Evolutionary conservation across 192 early-diverging fungal genomes (phyloP).

Genomic region (Tieghemiomyces parasiticus): DNA sequence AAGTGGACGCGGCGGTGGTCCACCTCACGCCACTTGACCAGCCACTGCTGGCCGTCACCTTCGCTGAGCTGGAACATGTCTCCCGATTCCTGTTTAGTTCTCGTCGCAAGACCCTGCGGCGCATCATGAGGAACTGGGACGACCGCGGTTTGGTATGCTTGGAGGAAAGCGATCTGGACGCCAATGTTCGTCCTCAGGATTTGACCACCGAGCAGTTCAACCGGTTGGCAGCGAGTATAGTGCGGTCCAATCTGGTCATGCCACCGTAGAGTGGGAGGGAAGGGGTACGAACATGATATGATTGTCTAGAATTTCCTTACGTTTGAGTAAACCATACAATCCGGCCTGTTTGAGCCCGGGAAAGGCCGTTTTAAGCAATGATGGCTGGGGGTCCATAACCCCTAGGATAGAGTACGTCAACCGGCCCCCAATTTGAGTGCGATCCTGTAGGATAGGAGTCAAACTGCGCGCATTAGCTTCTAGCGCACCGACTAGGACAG

Average conservation of each 20-base stretch:
- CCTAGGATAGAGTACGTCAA: too few species aligned
- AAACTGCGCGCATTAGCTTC: too few species aligned
- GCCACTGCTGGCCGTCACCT: conserved; percentile 30
- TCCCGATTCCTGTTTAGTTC: conserved; percentile 50
- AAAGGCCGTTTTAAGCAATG: too few species aligned
- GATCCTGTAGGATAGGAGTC: too few species aligned
- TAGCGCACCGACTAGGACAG: too few species aligned
- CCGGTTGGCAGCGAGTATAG: conserved; percentile 31
- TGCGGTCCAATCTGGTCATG: conserved; percentile 21
- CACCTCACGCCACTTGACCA: conserved; percentile 36
- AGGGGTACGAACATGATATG: too few species aligned
- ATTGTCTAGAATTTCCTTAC: too few species aligned
- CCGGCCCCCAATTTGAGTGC: too few species aligned
- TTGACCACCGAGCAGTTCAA: conserved; percentile 45
- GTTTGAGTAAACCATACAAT: too few species aligned
- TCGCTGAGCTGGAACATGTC: conserved; percentile 40
- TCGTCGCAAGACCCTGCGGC: conserved; percentile 45
- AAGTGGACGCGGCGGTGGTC: conserved; percentile 58
- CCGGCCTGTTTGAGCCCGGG: too few species aligned
- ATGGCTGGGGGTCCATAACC: too few species aligned
- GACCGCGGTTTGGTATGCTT: conserved; percentile 22
- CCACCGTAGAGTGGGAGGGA: too few species aligned
- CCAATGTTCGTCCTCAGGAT: conserved; percentile 42
- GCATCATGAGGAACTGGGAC: conserved; percentile 40
- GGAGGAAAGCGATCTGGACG: conserved; percentile 33